Evolutionary conservation across 164 flowering plant species (phyloP), one percentile per base, ranked within the genome.

Genomic region (Macadamia integrifolia): DNA sequence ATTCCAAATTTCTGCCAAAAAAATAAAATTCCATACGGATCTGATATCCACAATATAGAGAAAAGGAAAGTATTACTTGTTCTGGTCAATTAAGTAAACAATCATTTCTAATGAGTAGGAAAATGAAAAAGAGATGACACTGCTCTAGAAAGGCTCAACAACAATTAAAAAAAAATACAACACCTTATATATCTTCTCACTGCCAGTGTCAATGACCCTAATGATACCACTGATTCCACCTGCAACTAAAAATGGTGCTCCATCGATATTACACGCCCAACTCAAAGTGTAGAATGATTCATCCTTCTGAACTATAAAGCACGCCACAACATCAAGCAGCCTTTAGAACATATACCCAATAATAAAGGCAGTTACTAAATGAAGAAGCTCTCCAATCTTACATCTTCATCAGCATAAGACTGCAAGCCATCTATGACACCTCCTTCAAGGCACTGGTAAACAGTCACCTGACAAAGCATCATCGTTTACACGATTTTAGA

Each of bases 251-350:
- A 87, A 79, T 14, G 99, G 91, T 1, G 70, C 67, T 32, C 94
- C 97, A 68, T 88, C 91, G 61, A 78, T 53, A 76, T 79, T 83
- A 69, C 92, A 88, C 1, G 98, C 99, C 99, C 99, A 94, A 75
- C 89, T 88, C 43, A 90, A 84, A 55, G 99, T 94, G 77, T 92
- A 94, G 73, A 94, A 94, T 2, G 97, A 90, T 77, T 94, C 99
- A 59, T 94, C 99, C 87, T 94, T 92, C 98, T 93, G 93, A 82
- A 82, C 81, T 74, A 89, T 64, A 81, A 63, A 76, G 59, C 62
- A 85, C 68, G 77, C 73, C 71, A 66, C 79, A 76, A 69, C 42
- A 59, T 71, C 65, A 42, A 64, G 11, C 29, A 58, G 65, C n/a
- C 70, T 50, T 42, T 55, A 73, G 57, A 3, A 46, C 10, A 12